phyloP scores from a whole-genome alignment of 2,329 filamentous ascomycete species.

The Colletotrichum theobromicola region DNA sequence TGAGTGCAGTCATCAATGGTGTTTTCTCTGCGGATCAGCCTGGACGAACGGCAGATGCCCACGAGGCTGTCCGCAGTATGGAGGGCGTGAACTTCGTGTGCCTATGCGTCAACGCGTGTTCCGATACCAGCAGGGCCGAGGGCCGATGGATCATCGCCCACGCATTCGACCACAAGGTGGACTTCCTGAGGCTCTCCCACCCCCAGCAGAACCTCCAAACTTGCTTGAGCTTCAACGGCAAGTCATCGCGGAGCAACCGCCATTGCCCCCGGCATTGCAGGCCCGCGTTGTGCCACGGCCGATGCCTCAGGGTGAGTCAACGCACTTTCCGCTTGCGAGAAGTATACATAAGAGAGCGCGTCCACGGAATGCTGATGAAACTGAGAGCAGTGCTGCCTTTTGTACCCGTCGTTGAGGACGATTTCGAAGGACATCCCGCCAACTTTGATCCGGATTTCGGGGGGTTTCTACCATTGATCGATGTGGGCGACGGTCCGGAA shows the following conservation, averaged over 20 bases:
- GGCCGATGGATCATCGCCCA: background rate
- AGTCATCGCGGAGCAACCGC: background rate
- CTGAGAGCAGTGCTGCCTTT: background rate
- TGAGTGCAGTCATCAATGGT: conserved; percentile 17
- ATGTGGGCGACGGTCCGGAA: background rate
- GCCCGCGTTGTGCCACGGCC: background rate
- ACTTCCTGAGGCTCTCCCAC: background rate
- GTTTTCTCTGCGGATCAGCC: conserved; percentile 14
- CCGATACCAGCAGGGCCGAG: background rate
- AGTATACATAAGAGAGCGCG: background rate
- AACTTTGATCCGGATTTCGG: background rate
- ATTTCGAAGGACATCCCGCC: background rate
- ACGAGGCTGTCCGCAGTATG: background rate
- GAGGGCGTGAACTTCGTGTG: background rate
- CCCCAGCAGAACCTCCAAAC: background rate
- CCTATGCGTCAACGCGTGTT: conserved; percentile 1
- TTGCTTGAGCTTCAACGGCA: background rate
- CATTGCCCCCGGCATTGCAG: background rate
- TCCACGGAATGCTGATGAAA: background rate
- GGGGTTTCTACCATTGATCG: background rate
- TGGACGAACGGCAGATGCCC: background rate
- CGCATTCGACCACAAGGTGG: background rate
- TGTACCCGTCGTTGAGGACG: background rate
- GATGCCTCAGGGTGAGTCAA: background rate
- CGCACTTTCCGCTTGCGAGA: background rate